Evolutionary conservation across 495 filamentous ascomycete species (phyloP).

Genomic region (Elaphomyces granulatus): DNA sequence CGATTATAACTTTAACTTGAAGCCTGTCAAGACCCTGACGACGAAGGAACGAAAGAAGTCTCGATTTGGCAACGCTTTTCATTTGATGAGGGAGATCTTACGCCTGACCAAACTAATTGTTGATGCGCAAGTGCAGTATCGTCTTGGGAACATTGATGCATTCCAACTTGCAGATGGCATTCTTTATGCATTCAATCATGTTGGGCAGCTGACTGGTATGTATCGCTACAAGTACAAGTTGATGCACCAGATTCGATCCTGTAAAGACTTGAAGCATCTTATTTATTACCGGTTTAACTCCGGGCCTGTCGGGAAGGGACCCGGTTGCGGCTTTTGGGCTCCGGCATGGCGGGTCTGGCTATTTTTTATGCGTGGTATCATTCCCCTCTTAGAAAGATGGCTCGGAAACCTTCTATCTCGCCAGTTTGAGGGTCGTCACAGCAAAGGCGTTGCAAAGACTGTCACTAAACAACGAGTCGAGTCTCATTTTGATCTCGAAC

Average conservation of each 20-base stretch:
- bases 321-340: conserved; percentile 98
- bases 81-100: conserved; percentile 98
- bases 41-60: conserved; percentile 99
- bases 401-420: conserved; percentile 91
- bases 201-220: conserved; percentile 98
- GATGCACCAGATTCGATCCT: conserved; percentile 99
- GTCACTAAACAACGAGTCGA: conserved; percentile 99
- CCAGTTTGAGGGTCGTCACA: conserved; percentile 97
- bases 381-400: conserved; percentile 94
- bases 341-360: conserved; percentile 98
- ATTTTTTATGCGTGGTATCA: conserved; percentile 99
- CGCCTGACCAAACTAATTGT: conserved; percentile 96
- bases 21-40: conserved; percentile 96
- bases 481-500: conserved; percentile 95
- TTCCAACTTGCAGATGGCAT: conserved; percentile 99
- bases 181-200: conserved; percentile 97
- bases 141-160: conserved; percentile 95
- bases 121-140: conserved; percentile 96
- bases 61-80: conserved; percentile 97
- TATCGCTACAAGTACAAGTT: conserved; percentile 99
- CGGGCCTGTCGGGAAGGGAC: conserved; percentile 92
- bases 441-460: conserved; percentile 98
- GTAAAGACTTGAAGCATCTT: conserved; percentile 97
- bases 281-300: conserved; percentile 99
- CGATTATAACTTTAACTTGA: conserved; percentile 99